Conservation (phyloP, 192 early-diverging fungal genomes). For the Lobosporangium transversale region DNA sequence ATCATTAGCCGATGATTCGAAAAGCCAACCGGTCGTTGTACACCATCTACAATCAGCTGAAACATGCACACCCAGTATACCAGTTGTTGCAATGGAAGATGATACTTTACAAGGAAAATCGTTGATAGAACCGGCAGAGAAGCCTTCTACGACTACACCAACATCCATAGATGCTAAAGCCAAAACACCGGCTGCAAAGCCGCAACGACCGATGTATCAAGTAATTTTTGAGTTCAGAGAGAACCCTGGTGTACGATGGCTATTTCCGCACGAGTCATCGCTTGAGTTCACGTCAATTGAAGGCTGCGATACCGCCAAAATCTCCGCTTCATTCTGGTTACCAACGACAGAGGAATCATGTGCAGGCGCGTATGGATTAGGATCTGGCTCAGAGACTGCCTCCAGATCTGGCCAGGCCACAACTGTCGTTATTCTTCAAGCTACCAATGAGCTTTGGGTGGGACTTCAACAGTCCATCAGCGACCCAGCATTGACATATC, state of each 20-base stretch:
- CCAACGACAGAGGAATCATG: conserved; percentile 21
- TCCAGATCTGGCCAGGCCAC: conserved; percentile 21
- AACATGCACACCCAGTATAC: no score
- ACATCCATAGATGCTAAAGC: not conserved
- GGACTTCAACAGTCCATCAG: conserved; percentile 26
- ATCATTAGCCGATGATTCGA: no score
- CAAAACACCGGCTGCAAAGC: not conserved
- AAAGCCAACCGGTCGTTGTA: no score
- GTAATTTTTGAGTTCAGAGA: conserved; percentile 46
- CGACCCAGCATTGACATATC: conserved; percentile 28
- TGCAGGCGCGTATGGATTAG: not conserved
- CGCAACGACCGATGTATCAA: conserved; percentile 25
- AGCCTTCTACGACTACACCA: not conserved
- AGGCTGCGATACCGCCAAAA: conserved; percentile 13
- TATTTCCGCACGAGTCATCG: conserved; percentile 38
- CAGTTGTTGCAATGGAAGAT: no score
- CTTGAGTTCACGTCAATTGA: conserved; percentile 20
- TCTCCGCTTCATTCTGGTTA: conserved; percentile 39
- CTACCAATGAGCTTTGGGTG: conserved; percentile 29
- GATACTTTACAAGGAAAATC: no score
- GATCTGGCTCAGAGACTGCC: not conserved
- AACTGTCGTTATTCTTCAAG: conserved; percentile 44
- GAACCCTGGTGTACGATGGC: conserved; percentile 35
- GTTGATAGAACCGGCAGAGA: conserved; percentile 3
- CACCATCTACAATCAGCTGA: no score